Evolutionary conservation across 768 basidiomycete genomes (phyloP).

Genomic region (Mycena maculata): DNA sequence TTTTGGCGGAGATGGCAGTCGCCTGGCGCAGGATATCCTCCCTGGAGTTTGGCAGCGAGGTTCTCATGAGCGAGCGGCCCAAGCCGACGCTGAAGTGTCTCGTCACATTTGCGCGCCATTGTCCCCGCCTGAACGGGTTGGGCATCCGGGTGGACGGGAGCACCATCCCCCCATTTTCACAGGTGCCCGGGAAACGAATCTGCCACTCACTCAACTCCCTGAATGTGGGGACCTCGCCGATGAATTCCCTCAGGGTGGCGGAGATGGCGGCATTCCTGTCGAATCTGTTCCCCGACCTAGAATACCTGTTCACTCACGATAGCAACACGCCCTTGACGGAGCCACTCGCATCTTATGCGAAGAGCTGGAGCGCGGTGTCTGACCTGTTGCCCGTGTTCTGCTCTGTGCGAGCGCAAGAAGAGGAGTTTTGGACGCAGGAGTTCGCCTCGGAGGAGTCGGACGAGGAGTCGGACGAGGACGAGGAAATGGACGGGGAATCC

Average conservation of each 20-base stretch:
- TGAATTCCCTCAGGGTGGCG: neutral
- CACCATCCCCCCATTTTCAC: constrained; percentile 10
- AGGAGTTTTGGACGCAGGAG: constrained; percentile 17
- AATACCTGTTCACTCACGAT: constrained; percentile 4
- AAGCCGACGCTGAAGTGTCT: constrained; percentile 21
- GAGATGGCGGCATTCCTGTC: constrained; percentile 23
- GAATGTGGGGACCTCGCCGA: constrained; percentile 20
- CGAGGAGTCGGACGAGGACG: neutral
- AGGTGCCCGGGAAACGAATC: constrained; percentile 9
- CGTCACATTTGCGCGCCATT: constrained; percentile 14
- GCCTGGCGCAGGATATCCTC: neutral
- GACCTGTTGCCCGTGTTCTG: constrained; percentile 14
- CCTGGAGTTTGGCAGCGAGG: neutral
- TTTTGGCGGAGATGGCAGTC: constrained; percentile 16
- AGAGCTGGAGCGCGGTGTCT: constrained; percentile 7
- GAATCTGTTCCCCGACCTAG: constrained; percentile 15
- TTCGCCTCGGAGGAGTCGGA: neutral
- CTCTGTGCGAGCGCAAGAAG: constrained; percentile 16
- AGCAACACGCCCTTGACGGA: neutral
- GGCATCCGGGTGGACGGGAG: constrained; percentile 16
- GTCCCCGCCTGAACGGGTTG: neutral
- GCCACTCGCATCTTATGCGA: neutral
- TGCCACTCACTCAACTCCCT: neutral
- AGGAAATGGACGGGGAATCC: neutral
- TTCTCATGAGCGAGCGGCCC: neutral